Evolutionary conservation across 2,329 filamentous ascomycete genomes (phyloP).

Genomic region (Fusarium humuli): DNA sequence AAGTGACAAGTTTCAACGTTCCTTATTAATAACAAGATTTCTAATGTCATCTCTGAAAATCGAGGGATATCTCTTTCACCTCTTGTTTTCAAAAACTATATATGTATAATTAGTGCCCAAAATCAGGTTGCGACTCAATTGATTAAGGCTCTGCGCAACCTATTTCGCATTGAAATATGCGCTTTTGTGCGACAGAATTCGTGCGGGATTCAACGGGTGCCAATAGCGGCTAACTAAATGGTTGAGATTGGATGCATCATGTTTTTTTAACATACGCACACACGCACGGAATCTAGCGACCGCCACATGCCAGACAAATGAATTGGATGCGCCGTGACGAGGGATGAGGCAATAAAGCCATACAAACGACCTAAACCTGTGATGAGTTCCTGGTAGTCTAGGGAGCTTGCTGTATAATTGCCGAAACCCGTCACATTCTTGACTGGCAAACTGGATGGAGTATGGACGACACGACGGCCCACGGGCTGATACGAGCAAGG

Average conservation of each 20-base stretch:
- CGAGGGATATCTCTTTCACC: neutral
- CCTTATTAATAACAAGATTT: neutral
- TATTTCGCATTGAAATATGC: conserved; percentile 31
- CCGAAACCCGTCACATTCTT: conserved; percentile 35
- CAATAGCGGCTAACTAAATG: conserved; percentile 31
- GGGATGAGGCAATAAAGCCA: conserved; percentile 31
- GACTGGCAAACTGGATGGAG: conserved; percentile 1
- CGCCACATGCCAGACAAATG: conserved; percentile 41
- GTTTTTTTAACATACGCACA: conserved; percentile 14
- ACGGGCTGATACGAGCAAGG: conserved; percentile 14
- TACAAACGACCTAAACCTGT: neutral
- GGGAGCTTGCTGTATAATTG: conserved; percentile 17
- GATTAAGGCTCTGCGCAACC: conserved; percentile 12
- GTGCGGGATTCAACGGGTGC: conserved; percentile 39
- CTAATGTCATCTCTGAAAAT: neutral
- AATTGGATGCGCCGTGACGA: conserved; percentile 29
- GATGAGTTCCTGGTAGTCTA: conserved; percentile 1
- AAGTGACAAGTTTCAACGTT: conserved; percentile 15
- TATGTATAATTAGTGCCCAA: neutral
- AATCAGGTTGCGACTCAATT: neutral
- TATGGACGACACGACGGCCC: neutral
- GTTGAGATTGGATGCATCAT: conserved; percentile 24
- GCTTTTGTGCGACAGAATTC: conserved; percentile 36
- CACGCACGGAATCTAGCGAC: conserved; percentile 38
- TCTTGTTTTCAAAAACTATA: neutral